Conservation (phyloP, 2,329 filamentous ascomycete species). For the Fonsecaea multimorphosa region DNA sequence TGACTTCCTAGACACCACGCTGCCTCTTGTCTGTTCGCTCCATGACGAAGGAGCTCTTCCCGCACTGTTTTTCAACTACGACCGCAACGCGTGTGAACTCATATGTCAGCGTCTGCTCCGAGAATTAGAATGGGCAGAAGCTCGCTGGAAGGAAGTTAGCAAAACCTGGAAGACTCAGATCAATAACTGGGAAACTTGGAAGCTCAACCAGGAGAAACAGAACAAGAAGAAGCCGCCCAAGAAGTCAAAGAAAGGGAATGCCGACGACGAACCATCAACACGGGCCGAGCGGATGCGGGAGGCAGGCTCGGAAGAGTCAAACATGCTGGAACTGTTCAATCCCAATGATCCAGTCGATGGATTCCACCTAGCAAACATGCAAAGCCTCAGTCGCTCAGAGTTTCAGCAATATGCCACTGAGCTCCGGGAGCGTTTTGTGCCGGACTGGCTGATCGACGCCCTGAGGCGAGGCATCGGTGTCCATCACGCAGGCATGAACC, state of each 20-base stretch:
- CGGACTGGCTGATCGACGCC: neutral
- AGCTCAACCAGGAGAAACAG: neutral
- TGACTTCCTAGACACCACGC: neutral
- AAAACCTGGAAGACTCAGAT: neutral
- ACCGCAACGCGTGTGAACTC: neutral
- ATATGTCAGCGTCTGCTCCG: neutral
- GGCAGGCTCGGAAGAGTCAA: neutral
- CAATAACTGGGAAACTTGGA: neutral
- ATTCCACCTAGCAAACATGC: neutral
- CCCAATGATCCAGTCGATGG: neutral
- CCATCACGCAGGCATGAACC: slow-evolving; percentile 2
- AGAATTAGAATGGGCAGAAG: neutral
- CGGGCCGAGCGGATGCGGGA: neutral
- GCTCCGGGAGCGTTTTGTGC: neutral
- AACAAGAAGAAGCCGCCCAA: neutral
- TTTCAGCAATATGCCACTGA: neutral
- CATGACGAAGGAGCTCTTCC: neutral
- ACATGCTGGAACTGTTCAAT: neutral
- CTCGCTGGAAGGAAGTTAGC: neutral
- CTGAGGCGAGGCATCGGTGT: slow-evolving; percentile 3
- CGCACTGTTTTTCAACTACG: neutral
- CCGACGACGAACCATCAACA: neutral
- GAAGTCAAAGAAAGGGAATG: neutral
- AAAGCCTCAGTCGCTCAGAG: neutral
- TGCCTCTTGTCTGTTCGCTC: neutral